A percentile compares a stretch with the other conserved stretches of the same genome.
phyloP scores from a whole-genome alignment of 495 filamentous ascomycete species.

The Pseudomonodictys pantanalensis region DNA sequence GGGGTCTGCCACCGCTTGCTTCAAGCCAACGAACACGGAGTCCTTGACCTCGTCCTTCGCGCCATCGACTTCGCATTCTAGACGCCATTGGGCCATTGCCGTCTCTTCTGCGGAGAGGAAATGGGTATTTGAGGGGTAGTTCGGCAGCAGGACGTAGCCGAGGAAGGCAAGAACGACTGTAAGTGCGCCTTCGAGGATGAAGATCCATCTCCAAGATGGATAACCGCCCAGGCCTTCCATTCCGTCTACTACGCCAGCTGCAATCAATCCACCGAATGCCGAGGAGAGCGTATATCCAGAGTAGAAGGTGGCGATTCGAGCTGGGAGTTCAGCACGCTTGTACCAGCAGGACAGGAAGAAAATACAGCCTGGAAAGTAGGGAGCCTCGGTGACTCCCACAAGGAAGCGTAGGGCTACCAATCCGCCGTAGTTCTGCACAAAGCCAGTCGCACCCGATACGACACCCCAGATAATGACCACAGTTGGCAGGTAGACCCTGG shows the following conservation, averaged over 20 bases:
- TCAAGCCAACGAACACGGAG: background rate
- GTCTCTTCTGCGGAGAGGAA: conserved; percentile 71
- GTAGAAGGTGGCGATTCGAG: conserved; percentile 52
- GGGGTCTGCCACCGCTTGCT: background rate
- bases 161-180: conserved; percentile 52
- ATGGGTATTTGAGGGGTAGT: conserved; percentile 71
- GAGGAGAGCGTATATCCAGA: conserved; percentile 36
- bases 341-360: conserved; percentile 61
- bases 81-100: conserved; percentile 62
- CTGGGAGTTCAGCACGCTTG: conserved; percentile 52
- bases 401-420: conserved; percentile 52
- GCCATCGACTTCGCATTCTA: conserved; percentile 64
- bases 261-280: conserved; percentile 40
- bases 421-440: conserved; percentile 48
- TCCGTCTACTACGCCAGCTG: conserved; percentile 35
- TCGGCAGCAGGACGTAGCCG: conserved; percentile 62
- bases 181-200: conserved; percentile 71
- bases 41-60: background rate
- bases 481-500: conserved; percentile 31
- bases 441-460: conserved; percentile 50
- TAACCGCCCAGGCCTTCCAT: conserved; percentile 39
- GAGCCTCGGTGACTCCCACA: conserved; percentile 36
- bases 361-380: conserved; percentile 42
- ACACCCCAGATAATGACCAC: conserved; percentile 53
- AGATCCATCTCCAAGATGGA: conserved; percentile 64